Conservation (phyloP, 768 basidiomycete genomes). For the Mycena epipterygia region DNA sequence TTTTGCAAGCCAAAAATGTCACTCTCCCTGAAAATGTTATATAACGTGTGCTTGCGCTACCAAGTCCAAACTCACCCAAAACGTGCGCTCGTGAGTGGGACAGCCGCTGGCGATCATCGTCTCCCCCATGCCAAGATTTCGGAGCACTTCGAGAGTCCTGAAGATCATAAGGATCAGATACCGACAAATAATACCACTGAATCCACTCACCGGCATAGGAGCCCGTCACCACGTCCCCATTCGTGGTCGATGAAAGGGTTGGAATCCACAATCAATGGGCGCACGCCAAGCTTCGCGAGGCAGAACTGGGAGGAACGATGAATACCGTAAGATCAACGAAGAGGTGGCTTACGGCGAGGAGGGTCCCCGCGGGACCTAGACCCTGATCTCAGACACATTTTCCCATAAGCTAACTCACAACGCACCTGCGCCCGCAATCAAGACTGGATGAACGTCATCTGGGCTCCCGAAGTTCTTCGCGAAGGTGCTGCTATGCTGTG, state of each 20-base stretch:
- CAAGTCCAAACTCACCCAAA: background rate
- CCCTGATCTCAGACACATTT: background rate
- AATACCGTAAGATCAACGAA: background rate
- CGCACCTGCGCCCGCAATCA: conserved; percentile 17
- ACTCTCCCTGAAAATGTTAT: too few species aligned
- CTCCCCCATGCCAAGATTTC: conserved; percentile 9
- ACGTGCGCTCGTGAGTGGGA: conserved; percentile 6
- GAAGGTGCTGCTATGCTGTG: background rate
- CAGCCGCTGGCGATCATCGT: background rate
- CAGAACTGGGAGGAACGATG: background rate
- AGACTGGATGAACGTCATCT: conserved; percentile 17
- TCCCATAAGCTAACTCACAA: background rate
- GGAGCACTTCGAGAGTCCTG: conserved; percentile 16
- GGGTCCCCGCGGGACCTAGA: conserved; percentile 16
- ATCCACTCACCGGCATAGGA: conserved; percentile 10
- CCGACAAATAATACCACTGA: background rate
- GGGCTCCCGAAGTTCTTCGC: background rate
- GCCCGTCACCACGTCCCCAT: conserved; percentile 19
- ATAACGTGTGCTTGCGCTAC: background rate
- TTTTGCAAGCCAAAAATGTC: too few species aligned
- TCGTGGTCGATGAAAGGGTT: conserved; percentile 22
- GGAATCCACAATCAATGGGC: conserved; percentile 20
- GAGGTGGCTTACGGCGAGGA: conserved; percentile 9
- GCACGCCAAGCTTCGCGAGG: conserved; percentile 11
- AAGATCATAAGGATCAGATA: background rate